phyloP scores from a whole-genome alignment of 306 rosid genomes.

The cucumber (Cucumis sativus) region Cucumber_9930_V3 NC_026660.2:30214501-30215000 shows the following conservation, averaged over 20 bases:
- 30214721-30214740: background rate
- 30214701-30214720: too few species aligned
- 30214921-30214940: background rate
- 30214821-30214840: conserved; percentile 1
- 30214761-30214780: background rate
- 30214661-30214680: too few species aligned
- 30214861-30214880: background rate
- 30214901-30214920: background rate
- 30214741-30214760: background rate
- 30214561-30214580: background rate
- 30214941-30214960: background rate
- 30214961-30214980: background rate
- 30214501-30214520: background rate
- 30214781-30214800: background rate
- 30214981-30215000: conserved; percentile 4
- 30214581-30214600: background rate
- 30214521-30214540: background rate
- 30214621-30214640: too few species aligned
- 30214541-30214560: background rate
- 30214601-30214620: too few species aligned
- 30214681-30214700: too few species aligned
- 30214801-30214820: background rate
- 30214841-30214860: background rate
- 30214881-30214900: background rate
- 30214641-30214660: too few species aligned